Conservation (phyloP, 768 basidiomycete genomes). For the Mycena rosella region DNA sequence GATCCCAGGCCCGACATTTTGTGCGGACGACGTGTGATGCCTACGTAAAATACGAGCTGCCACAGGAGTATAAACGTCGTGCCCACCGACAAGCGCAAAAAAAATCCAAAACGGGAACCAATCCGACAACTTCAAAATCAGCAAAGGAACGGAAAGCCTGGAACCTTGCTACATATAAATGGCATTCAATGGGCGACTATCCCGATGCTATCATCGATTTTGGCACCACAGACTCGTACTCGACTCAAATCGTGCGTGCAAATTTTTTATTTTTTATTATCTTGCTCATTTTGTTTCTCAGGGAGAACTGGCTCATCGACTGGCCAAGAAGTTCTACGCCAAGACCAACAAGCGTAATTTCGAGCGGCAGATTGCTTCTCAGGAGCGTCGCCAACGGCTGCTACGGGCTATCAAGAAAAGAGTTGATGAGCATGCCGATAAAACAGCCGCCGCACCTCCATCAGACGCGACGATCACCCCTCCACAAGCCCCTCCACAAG, state of each 20-base stretch:
- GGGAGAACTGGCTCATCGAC: constrained; percentile 48
- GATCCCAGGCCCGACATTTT: no score
- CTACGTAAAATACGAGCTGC: constrained; percentile 39
- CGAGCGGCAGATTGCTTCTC: constrained; percentile 36
- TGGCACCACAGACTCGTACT: no score
- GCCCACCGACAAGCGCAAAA: neutral
- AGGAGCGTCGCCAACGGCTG: constrained; percentile 3
- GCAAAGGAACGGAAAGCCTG: neutral
- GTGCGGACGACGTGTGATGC: no score
- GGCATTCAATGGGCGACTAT: neutral
- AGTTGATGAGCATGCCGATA: neutral
- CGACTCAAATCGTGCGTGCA: no score
- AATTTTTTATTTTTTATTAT: neutral
- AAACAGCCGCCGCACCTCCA: no score
- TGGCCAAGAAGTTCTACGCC: constrained; percentile 45
- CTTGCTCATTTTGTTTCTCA: constrained; percentile 19
- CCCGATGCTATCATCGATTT: no score
- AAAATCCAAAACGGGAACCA: no score
- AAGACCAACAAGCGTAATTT: constrained; percentile 43
- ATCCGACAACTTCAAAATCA: neutral
- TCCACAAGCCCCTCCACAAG: no score
- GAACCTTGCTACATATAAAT: neutral
- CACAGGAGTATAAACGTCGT: constrained; percentile 30
- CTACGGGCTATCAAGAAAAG: neutral
- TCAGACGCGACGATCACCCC: no score